Evolutionary conservation across 2,329 filamentous ascomycete species (phyloP).

Genomic region (Cryphonectria japonica): DNA sequence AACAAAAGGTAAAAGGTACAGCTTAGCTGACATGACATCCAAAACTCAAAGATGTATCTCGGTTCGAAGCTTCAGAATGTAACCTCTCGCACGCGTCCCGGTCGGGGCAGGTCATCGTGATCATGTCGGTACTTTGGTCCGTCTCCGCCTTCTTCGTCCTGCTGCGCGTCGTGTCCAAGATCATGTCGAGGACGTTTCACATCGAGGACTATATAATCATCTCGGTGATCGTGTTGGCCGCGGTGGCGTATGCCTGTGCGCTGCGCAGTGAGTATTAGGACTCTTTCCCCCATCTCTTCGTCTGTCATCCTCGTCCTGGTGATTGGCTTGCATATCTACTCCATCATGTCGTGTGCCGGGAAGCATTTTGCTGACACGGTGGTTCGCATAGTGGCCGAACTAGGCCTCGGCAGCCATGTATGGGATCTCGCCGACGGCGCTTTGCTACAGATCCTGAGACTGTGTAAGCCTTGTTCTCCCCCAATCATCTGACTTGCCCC

Average conservation of each 20-base stretch:
- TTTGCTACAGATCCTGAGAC: conserved; percentile 16
- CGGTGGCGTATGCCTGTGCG: conserved; percentile 8
- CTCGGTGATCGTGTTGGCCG: conserved; percentile 4
- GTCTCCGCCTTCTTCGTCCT: conserved; percentile 11
- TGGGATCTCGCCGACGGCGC: conserved; percentile 28
- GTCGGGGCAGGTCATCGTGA: conserved; percentile 13
- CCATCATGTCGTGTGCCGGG: background rate
- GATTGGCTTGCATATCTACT: background rate
- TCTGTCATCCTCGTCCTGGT: too few relatives aligned
- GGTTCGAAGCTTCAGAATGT: conserved; percentile 15
- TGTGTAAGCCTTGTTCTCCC: conserved; percentile 9
- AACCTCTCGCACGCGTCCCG: conserved; percentile 19
- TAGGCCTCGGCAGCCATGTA: conserved; percentile 27
- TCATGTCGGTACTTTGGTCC: conserved; percentile 17
- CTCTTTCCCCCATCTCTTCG: background rate
- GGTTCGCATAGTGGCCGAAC: conserved; percentile 8
- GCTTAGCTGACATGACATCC: background rate
- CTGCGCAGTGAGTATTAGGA: conserved; percentile 18
- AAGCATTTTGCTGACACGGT: background rate
- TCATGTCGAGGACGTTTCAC: conserved; percentile 20
- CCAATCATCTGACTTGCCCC: too few relatives aligned
- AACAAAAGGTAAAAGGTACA: background rate
- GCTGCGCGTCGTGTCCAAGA: conserved; percentile 18
- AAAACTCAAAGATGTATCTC: conserved; percentile 12
- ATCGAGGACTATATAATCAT: conserved; percentile 27